These are phyloP conservation scores for Coemansia sp. DNA, from an alignment of 192 early-diverging fungal species.

Conservation along the genomic window DNA sequence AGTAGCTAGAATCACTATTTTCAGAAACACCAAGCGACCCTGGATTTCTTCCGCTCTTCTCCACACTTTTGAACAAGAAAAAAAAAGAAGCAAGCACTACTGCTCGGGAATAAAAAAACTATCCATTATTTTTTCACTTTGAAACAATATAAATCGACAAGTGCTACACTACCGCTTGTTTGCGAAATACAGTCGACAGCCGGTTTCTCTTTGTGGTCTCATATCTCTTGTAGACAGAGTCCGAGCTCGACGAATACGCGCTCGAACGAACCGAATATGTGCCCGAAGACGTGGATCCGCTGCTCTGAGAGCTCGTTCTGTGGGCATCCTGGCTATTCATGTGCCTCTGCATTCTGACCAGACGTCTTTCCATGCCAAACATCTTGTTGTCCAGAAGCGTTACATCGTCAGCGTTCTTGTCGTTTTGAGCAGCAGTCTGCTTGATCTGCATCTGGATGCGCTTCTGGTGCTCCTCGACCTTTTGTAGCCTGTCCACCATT, in stretches of 20 bases:
- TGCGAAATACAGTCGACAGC: slow-evolving; percentile 33
- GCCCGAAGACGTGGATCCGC: background rate
- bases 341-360: slow-evolving; percentile 20
- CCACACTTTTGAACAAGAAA: no score
- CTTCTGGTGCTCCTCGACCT: slow-evolving; percentile 17
- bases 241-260: background rate
- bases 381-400: slow-evolving; percentile 30
- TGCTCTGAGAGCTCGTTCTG: background rate
- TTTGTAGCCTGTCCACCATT: slow-evolving; percentile 27
- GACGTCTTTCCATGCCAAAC: slow-evolving; percentile 28
- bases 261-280: background rate
- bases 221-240: slow-evolving; percentile 14
- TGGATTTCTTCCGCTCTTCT: no score
- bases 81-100: no score
- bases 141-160: no score
- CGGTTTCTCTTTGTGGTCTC: slow-evolving; percentile 32
- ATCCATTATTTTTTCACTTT: no score
- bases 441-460: slow-evolving; percentile 13
- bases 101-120: no score
- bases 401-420: slow-evolving; percentile 12
- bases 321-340: slow-evolving; percentile 3
- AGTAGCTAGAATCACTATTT: no score
- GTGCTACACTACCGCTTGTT: background rate
- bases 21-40: no score
- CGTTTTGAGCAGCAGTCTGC: slow-evolving; percentile 1